These are phyloP conservation scores for Paramecium biaurelia DNA, from an alignment of 73 alveolate species.

Conservation along the genomic window DNA sequence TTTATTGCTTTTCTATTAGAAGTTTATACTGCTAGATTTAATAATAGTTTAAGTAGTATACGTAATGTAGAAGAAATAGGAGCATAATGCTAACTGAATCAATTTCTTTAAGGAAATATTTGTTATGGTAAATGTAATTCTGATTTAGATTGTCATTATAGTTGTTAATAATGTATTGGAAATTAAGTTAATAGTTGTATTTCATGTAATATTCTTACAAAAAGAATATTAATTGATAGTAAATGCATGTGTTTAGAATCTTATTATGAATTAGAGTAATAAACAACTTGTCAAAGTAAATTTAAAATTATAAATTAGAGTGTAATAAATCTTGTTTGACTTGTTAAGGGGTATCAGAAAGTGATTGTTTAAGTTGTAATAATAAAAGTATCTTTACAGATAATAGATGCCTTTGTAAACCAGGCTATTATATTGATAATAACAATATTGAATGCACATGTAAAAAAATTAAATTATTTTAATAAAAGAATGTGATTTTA, in stretches of 20 bases:
- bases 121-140: background rate
- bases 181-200: background rate
- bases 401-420: background rate
- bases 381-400: background rate
- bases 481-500: background rate
- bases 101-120: background rate
- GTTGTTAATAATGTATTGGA: background rate
- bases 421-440: background rate
- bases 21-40: background rate
- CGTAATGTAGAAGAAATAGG: background rate
- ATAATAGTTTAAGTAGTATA: background rate
- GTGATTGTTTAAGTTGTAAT: background rate
- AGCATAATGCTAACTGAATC: background rate
- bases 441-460: background rate
- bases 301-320: background rate
- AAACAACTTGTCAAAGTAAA: background rate
- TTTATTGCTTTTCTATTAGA: background rate
- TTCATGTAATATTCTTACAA: background rate
- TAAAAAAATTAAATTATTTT: background rate
- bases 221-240: background rate
- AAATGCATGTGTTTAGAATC: background rate
- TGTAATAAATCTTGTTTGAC: background rate
- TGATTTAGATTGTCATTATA: background rate
- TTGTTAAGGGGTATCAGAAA: background rate
- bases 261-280: background rate